Base-by-base conservation (phyloP, 768 basidiomycete genomes). In the Clitopilus hobsonii region DNA sequence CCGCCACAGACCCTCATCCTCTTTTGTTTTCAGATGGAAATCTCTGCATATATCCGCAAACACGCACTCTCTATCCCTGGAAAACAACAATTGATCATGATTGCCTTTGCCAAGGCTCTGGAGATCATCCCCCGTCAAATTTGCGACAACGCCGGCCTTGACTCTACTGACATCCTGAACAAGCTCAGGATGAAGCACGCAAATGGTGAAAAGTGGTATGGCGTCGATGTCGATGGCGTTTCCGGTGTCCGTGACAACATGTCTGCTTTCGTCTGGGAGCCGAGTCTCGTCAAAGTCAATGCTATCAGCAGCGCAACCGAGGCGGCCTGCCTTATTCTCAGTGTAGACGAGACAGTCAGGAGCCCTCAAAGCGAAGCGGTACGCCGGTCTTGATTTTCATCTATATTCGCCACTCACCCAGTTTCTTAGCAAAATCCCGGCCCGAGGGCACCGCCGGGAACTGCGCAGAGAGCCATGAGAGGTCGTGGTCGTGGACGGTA, bases 261-360 rank as follows among this genome's bases (percentile, higher is more conserved):
- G 87, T 92, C 93, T 52, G 89, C 91, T 45, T 99, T 98, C 65
- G 96, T 99, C 6, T 98, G 97, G 96, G 97, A 98, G 67, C 96
- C 97, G 14, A 89, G 89, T 59, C 77, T 98, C 56, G 91, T 98
- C 64, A 99, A 98, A 75, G 73, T 86, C 47, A 99, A 99, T 65
- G 97, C 97, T 22, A 86, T 99, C 65, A 88, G 85, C 69, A 96
- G 95, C 65, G 97, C 97, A 5, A 80, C 91, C 8, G 97, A 99
- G 71, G 97, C 97, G 8, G 96, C 97, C 10, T 98, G 91, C 71
- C 70, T 99, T 68, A 93, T 98, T 62, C 74, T 99, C 55, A 94
- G 91, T 60, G 91, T 99, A 2, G 97, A 99, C 65, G 97, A 99
- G 77, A 99, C 97, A 5, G 94, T 98, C 25, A 80, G 90, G 59